Evolutionary conservation across 768 basidiomycete species (phyloP).

Genomic region (Saitozyma podzolica): DNA sequence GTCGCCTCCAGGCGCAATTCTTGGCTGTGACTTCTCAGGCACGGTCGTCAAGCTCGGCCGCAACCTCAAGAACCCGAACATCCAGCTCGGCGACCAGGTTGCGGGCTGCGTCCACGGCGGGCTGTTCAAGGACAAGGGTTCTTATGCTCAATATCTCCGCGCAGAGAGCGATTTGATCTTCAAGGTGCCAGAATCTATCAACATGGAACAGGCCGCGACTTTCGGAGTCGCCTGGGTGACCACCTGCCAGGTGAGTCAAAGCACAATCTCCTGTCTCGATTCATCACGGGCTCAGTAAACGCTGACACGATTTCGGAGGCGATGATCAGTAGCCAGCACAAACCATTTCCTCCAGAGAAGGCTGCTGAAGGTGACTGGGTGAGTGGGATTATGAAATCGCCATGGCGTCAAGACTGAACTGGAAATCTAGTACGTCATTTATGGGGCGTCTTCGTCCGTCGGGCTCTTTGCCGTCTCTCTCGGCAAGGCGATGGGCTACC

Average conservation of each 20-base stretch:
- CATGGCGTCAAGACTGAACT: background rate
- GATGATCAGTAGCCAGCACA: background rate
- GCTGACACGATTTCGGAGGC: no score
- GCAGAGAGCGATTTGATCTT: slow-evolving; percentile 32
- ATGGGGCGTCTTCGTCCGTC: slow-evolving; percentile 49
- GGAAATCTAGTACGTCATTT: slow-evolving; percentile 40
- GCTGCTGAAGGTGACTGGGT: background rate
- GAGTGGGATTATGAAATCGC: background rate
- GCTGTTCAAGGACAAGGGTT: slow-evolving; percentile 37
- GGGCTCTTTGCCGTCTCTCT: slow-evolving; percentile 48
- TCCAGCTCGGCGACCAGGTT: slow-evolving; percentile 38
- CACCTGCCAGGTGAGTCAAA: slow-evolving; percentile 32
- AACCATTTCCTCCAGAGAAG: background rate
- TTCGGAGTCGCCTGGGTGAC: slow-evolving; percentile 42
- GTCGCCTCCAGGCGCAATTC: slow-evolving; percentile 24
- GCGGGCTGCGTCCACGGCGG: slow-evolving; percentile 43
- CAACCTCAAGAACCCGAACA: slow-evolving; percentile 3
- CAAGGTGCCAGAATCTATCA: slow-evolving; percentile 34
- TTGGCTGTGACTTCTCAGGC: slow-evolving; percentile 43
- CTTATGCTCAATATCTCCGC: slow-evolving; percentile 36
- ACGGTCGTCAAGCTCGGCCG: slow-evolving; percentile 33
- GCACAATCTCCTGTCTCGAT: no score
- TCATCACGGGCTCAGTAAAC: no score
- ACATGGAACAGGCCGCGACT: slow-evolving; percentile 28
- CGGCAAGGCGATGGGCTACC: slow-evolving; percentile 39